Evolutionary conservation across 169 alveolate genomes (phyloP).

Genomic region (Cryptosporidium tyzzeri): DNA sequence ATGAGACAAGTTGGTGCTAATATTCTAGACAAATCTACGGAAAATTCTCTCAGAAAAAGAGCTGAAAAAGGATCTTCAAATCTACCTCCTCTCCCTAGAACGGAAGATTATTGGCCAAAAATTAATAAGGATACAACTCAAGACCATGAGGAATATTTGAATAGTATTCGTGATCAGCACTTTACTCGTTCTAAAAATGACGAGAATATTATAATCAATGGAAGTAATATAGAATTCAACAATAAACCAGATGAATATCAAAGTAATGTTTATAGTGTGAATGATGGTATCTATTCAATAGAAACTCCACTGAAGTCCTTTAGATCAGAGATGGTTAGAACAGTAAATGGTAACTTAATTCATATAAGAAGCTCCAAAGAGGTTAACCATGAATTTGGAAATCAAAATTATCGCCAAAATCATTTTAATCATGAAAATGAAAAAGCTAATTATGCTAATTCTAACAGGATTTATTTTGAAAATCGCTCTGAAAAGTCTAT

Average conservation of each 20-base stretch:
- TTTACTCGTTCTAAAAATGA: neutral
- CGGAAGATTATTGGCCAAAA: slow-evolving; percentile 75
- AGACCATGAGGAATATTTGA: slow-evolving; percentile 56
- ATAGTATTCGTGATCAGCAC: slow-evolving; percentile 45
- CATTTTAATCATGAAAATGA: neutral
- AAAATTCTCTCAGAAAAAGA: slow-evolving; percentile 7
- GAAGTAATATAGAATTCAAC: neutral
- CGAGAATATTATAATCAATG: neutral
- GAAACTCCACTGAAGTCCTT: slow-evolving; percentile 56
- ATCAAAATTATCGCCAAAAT: neutral
- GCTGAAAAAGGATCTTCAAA: slow-evolving; percentile 61
- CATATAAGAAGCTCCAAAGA: neutral
- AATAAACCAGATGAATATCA: neutral
- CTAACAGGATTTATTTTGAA: slow-evolving; percentile 4
- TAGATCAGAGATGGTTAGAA: slow-evolving; percentile 8
- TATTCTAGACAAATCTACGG: neutral
- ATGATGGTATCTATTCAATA: slow-evolving; percentile 41
- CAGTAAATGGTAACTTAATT: neutral
- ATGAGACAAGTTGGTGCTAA: slow-evolving; percentile 3
- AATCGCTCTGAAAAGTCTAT: neutral
- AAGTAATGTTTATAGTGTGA: neutral
- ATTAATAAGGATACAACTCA: slow-evolving; percentile 36
- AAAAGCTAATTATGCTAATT: neutral
- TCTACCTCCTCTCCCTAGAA: slow-evolving; percentile 69
- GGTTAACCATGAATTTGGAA: neutral